Conservation (phyloP, 2,329 filamentous ascomycete species). For the Nemania bipapillata region DNA sequence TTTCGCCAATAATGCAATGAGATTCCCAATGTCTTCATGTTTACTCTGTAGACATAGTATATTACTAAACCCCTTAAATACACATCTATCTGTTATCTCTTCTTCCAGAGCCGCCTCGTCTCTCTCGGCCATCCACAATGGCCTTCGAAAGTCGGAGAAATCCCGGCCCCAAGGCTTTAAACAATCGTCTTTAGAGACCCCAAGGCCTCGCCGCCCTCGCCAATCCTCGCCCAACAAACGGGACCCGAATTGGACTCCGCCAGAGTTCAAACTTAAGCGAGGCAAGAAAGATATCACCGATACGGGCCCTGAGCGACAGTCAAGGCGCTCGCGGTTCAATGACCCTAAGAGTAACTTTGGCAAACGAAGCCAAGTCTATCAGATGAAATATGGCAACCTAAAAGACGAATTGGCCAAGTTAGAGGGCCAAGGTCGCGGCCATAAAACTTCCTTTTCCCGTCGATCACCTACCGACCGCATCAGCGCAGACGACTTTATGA, state of each 20-base stretch:
- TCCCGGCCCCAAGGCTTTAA: slow-evolving; percentile 50
- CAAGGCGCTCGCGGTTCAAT: slow-evolving; percentile 64
- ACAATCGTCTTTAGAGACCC: slow-evolving; percentile 41
- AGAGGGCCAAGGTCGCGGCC: not conserved
- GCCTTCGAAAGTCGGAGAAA: slow-evolving; percentile 63
- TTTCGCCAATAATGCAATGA: slow-evolving; percentile 46
- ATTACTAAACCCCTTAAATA: slow-evolving; percentile 34
- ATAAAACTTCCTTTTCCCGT: not conserved
- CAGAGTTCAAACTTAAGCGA: slow-evolving; percentile 55
- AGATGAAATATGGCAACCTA: slow-evolving; percentile 61
- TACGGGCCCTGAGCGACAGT: slow-evolving; percentile 55
- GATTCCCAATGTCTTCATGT: slow-evolving; percentile 45
- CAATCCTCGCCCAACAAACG: slow-evolving; percentile 36
- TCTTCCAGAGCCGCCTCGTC: slow-evolving; percentile 60
- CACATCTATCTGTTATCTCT: slow-evolving; percentile 29
- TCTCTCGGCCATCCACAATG: slow-evolving; percentile 75
- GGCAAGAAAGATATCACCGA: slow-evolving; percentile 65
- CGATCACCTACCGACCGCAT: slow-evolving; percentile 17
- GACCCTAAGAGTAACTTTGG: slow-evolving; percentile 63
- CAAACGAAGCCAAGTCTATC: slow-evolving; percentile 66
- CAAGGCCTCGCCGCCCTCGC: slow-evolving; percentile 42
- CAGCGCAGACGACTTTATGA: slow-evolving; percentile 34
- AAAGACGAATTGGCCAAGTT: slow-evolving; percentile 49
- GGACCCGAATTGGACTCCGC: slow-evolving; percentile 37
- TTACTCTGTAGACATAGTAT: slow-evolving; percentile 46